Conservation (phyloP, 1,284 basidiomycete species). For the Austroboletus rostrupii region DNA sequence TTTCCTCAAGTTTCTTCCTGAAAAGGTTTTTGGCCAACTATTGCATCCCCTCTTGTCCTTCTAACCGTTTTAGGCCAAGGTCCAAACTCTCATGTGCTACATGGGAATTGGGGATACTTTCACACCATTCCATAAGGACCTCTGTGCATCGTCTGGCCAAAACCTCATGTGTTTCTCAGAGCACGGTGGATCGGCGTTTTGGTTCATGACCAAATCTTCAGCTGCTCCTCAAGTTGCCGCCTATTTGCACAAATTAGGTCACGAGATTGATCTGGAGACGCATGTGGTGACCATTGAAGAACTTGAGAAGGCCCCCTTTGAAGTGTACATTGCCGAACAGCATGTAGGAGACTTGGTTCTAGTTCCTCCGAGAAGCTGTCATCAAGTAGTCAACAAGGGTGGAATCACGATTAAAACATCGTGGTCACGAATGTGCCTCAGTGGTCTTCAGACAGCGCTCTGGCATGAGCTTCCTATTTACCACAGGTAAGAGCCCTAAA, state of each 20-base stretch:
- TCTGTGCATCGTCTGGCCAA: conserved; percentile 75
- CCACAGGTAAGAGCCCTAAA: conserved; percentile 48
- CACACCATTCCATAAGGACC: conserved; percentile 76
- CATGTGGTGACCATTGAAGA: conserved; percentile 60
- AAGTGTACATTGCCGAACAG: conserved; percentile 65
- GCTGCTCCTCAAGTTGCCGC: conserved; percentile 47
- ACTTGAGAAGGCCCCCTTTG: conserved; percentile 60
- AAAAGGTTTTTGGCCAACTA: conserved; percentile 34
- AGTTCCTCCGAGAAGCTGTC: conserved; percentile 73
- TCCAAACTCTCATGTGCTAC: conserved; percentile 79
- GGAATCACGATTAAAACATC: conserved; percentile 75
- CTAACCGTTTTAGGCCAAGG: conserved; percentile 39
- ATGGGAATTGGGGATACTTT: conserved; percentile 71
- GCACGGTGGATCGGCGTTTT: conserved; percentile 63
- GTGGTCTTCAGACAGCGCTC: conserved; percentile 53
- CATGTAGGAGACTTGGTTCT: conserved; percentile 69
- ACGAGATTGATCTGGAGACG: conserved; percentile 70
- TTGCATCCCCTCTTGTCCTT: conserved; percentile 2
- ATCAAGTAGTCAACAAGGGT: conserved; percentile 74
- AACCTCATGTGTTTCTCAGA: conserved; percentile 79
- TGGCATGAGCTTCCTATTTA: conserved; percentile 73
- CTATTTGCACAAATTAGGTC: conserved; percentile 56
- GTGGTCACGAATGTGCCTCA: conserved; percentile 75
- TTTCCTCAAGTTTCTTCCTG: conserved; percentile 50
- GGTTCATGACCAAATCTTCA: conserved; percentile 73